Conservation (phyloP, 139 green algal species). For the Chlorella sp. region DNA sequence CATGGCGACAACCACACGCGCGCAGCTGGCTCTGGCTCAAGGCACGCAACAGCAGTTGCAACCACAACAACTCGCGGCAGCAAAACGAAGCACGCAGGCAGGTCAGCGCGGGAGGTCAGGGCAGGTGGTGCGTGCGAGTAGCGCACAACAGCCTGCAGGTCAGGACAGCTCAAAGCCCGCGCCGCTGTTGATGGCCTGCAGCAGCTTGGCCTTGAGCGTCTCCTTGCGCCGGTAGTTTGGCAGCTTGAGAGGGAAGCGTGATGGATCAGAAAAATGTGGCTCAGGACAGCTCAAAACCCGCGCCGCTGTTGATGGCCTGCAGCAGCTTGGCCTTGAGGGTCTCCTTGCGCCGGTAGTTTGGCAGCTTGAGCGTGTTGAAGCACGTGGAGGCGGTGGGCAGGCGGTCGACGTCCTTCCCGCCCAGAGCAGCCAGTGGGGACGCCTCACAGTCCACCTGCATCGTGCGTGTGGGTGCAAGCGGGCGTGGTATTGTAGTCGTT, state of each 20-base stretch:
- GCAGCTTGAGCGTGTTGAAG: constrained; percentile 78
- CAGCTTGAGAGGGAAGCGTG: too few species aligned
- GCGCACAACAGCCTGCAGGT: too few species aligned
- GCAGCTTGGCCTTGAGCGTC: constrained; percentile 77
- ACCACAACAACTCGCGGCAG: too few species aligned
- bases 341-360: constrained; percentile 54
- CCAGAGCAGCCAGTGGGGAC: constrained; percentile 44
- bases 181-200: constrained; percentile 75
- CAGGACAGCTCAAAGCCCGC: constrained; percentile 89
- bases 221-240: constrained; percentile 59
- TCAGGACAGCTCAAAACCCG: constrained; percentile 88
- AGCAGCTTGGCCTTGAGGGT: constrained; percentile 83
- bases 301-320: constrained; percentile 70
- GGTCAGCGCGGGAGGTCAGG: too few species aligned
- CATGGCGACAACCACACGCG: too few species aligned
- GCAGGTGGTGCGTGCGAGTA: too few species aligned
- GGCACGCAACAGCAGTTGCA: too few species aligned
- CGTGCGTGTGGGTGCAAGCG: not conserved
- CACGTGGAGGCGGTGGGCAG: constrained; percentile 89
- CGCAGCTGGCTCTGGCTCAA: too few species aligned
- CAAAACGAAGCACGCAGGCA: too few species aligned
- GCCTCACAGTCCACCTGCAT: constrained; percentile 62
- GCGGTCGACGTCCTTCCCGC: constrained; percentile 69
- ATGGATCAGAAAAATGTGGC: too few species aligned
- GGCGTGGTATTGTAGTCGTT: not conserved